Conservation (phyloP, 805 yeast genomes). For the Barnettozyma vustinii region DNA sequence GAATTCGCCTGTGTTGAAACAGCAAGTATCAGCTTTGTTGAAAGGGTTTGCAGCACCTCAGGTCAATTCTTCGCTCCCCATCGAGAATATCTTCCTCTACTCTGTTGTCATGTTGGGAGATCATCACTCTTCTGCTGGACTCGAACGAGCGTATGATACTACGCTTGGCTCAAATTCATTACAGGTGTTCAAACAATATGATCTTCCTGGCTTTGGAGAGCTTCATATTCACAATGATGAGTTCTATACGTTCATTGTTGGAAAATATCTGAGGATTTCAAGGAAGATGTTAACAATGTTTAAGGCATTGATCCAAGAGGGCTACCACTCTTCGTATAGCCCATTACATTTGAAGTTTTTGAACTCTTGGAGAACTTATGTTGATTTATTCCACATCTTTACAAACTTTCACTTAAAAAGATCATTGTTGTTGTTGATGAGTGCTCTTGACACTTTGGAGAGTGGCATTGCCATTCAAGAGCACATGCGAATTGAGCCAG, state of each 20-base stretch:
- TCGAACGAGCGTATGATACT: slow-evolving; percentile 3
- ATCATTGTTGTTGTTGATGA: slow-evolving; percentile 5
- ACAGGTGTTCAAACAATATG: not conserved
- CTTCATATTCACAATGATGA: slow-evolving; percentile 4
- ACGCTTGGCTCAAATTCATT: slow-evolving; percentile 2
- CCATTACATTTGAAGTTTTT: slow-evolving; percentile 6
- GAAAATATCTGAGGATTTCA: slow-evolving; percentile 2
- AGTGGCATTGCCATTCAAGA: slow-evolving; percentile 8
- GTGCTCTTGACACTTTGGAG: slow-evolving; percentile 5
- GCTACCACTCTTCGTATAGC: not conserved
- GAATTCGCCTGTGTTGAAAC: not conserved
- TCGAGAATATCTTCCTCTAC: not conserved
- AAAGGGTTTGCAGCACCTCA: not conserved
- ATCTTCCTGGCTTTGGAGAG: not conserved
- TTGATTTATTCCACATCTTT: slow-evolving; percentile 5
- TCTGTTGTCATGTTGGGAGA: slow-evolving; percentile 3
- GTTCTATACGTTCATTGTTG: slow-evolving; percentile 1
- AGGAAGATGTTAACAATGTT: not conserved
- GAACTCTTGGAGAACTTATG: slow-evolving; percentile 8
- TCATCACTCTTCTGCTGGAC: not conserved
- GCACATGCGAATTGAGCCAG: not conserved
- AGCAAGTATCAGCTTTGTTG: not conserved
- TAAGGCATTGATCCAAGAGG: not conserved
- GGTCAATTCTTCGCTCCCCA: not conserved
- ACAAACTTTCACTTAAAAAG: slow-evolving; percentile 7